phyloP scores from a whole-genome alignment of 345 rosid species.

The Linum trigynum region DNA sequence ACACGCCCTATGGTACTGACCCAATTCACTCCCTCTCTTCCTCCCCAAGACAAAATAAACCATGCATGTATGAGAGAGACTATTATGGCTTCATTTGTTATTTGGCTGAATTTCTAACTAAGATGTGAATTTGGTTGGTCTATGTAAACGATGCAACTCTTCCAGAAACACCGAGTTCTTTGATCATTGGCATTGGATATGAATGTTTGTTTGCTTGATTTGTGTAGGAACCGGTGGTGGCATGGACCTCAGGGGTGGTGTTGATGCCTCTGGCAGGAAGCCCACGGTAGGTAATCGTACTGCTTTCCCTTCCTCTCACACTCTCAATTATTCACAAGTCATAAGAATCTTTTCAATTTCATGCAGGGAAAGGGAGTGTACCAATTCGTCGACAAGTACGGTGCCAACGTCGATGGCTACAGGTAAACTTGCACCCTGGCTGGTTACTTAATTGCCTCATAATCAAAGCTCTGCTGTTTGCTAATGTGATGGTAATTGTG shows the following conservation, averaged over 20 bases:
- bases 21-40: background rate
- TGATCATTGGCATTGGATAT: too few species aligned
- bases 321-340: too few species aligned
- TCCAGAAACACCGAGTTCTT: too few species aligned
- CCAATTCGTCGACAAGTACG: conserved; percentile 90
- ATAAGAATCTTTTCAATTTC: too few species aligned
- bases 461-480: too few species aligned
- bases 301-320: background rate
- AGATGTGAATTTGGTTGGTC: too few species aligned
- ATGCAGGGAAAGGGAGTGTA: conserved; percentile 92
- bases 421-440: conserved; percentile 28
- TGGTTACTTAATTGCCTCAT: too few species aligned
- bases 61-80: background rate
- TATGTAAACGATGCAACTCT: too few species aligned
- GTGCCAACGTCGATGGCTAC: conserved; percentile 96
- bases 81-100: too few species aligned
- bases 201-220: background rate
- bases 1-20: conserved; percentile 55
- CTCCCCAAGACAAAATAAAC: background rate
- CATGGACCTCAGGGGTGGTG: conserved; percentile 64
- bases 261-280: conserved; percentile 90
- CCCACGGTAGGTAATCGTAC: conserved; percentile 29
- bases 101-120: too few species aligned
- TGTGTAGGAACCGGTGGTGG: conserved; percentile 56
- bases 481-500: background rate